Conservation (phyloP, 805 yeast genomes). For the Babjeviella inositovora region DNA sequence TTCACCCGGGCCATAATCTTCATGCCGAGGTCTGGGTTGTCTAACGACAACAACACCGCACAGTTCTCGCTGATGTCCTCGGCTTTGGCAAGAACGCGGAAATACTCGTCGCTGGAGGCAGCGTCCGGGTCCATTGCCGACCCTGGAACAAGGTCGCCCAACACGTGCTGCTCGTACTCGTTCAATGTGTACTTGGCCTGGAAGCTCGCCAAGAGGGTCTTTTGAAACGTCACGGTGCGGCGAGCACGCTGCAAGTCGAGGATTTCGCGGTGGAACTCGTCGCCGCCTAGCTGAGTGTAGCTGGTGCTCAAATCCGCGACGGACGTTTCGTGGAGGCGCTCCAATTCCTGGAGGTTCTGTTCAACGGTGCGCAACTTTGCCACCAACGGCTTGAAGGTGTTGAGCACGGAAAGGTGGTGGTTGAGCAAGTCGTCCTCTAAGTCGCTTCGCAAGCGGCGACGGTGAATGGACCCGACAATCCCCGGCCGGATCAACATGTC, state of each 20-base stretch:
- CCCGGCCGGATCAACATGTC: slow-evolving; percentile 25
- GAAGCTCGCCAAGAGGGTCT: slow-evolving; percentile 31
- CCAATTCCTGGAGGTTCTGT: slow-evolving; percentile 10
- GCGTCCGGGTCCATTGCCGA: slow-evolving; percentile 6
- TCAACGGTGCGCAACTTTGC: slow-evolving; percentile 16
- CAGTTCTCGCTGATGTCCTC: slow-evolving; percentile 52
- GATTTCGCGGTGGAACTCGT: slow-evolving; percentile 4
- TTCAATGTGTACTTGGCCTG: slow-evolving; percentile 49
- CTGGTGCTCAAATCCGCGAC: slow-evolving; percentile 8
- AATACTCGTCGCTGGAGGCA: slow-evolving; percentile 32
- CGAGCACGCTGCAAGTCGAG: slow-evolving; percentile 4
- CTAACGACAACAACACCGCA: slow-evolving; percentile 52
- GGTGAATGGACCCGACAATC: slow-evolving; percentile 37
- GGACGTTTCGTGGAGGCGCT: slow-evolving; percentile 7
- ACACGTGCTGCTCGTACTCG: slow-evolving; percentile 53
- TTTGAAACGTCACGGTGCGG: slow-evolving; percentile 22
- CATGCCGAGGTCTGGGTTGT: slow-evolving; percentile 49
- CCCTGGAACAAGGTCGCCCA: slow-evolving; percentile 16
- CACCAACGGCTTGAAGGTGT: slow-evolving; percentile 24
- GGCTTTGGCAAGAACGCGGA: slow-evolving; percentile 41
- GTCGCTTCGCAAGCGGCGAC: slow-evolving; percentile 43
- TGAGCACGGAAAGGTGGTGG: slow-evolving; percentile 32
- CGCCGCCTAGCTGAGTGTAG: slow-evolving; percentile 8
- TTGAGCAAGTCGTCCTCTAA: slow-evolving; percentile 45
- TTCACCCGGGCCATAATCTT: slow-evolving; percentile 47